These are phyloP conservation scores for Papiliotrema fonsecae DNA, from an alignment of 1,284 basidiomycete species.

Conservation along the genomic window DNA sequence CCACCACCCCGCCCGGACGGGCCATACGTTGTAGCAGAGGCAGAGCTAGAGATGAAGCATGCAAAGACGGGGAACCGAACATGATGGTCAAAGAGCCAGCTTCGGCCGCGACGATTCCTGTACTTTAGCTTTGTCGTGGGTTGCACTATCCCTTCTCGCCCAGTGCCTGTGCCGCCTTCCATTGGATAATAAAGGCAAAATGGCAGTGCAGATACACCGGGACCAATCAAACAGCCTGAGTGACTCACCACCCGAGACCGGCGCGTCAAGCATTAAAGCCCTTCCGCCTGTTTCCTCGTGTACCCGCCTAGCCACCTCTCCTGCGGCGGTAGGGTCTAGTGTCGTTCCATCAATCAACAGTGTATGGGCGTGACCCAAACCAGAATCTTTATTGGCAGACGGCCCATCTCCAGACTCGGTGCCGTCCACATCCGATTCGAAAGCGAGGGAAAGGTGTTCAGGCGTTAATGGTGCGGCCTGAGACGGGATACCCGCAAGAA, in stretches of 20 bases:
- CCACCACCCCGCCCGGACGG: constrained; percentile 31
- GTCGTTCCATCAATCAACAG: constrained; percentile 46
- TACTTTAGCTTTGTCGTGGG: background rate
- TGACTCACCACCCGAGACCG: constrained; percentile 39
- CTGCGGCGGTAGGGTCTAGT: constrained; percentile 39
- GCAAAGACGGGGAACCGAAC: constrained; percentile 31
- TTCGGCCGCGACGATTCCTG: constrained; percentile 35
- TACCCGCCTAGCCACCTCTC: constrained; percentile 29
- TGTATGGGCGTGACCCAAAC: constrained; percentile 20
- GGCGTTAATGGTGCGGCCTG: background rate
- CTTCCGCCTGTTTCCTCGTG: constrained; percentile 20
- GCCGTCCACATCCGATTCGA: background rate
- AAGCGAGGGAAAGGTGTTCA: background rate
- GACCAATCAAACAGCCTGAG: background rate
- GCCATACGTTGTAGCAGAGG: constrained; percentile 41
- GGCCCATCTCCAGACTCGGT: background rate
- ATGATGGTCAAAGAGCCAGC: constrained; percentile 41
- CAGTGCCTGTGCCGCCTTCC: too few species aligned
- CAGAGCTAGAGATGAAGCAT: constrained; percentile 27
- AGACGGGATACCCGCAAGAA: constrained; percentile 23
- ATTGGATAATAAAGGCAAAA: too few species aligned
- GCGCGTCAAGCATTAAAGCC: constrained; percentile 42
- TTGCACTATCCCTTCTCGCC: too few species aligned
- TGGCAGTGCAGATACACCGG: too few species aligned
- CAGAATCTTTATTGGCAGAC: background rate